Evolutionary conservation across 768 basidiomycete species (phyloP).

Genomic region (Coprinopsis strossmayeri): DNA sequence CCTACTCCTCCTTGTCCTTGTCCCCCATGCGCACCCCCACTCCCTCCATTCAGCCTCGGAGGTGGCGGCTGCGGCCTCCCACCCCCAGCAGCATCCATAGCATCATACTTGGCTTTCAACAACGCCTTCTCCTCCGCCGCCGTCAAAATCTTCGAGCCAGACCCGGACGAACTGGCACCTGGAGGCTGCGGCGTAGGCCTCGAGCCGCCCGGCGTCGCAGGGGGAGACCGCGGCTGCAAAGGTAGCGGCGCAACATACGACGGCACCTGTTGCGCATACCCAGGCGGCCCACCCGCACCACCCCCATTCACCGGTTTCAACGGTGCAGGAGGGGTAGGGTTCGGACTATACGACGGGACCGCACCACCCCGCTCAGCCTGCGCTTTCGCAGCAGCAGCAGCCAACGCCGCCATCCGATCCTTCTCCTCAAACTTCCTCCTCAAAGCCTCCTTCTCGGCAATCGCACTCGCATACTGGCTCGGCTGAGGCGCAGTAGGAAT

Average conservation of each 20-base stretch:
- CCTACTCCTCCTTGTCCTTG: not conserved
- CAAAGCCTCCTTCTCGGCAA: conserved; percentile 51
- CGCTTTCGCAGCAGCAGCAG: conserved; percentile 17
- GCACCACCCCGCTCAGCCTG: no score
- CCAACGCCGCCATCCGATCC: conserved; percentile 28
- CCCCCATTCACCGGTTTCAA: conserved; percentile 7
- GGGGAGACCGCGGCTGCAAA: not conserved
- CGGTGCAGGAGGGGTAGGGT: conserved; percentile 9
- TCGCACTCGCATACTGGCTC: conserved; percentile 22
- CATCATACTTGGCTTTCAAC: conserved; percentile 33
- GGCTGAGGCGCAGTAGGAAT: conserved; percentile 18
- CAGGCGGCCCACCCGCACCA: not conserved
- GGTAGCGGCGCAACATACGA: not conserved
- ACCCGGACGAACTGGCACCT: conserved; percentile 16
- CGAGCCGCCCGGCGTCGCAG: not conserved
- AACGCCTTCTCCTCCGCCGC: conserved; percentile 79
- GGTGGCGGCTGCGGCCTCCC: conserved; percentile 14
- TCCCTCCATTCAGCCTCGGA: conserved; percentile 22
- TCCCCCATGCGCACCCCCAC: conserved; percentile 10
- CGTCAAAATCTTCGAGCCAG: conserved; percentile 36
- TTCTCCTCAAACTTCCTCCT: conserved; percentile 51
- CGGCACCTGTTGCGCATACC: not conserved
- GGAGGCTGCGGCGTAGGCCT: conserved; percentile 30
- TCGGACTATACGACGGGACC: no score
- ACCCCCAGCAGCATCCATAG: not conserved